Evolutionary conservation across 176 grass and related monocot genomes (phyloP).

Genomic region (Carex pumila): DNA sequence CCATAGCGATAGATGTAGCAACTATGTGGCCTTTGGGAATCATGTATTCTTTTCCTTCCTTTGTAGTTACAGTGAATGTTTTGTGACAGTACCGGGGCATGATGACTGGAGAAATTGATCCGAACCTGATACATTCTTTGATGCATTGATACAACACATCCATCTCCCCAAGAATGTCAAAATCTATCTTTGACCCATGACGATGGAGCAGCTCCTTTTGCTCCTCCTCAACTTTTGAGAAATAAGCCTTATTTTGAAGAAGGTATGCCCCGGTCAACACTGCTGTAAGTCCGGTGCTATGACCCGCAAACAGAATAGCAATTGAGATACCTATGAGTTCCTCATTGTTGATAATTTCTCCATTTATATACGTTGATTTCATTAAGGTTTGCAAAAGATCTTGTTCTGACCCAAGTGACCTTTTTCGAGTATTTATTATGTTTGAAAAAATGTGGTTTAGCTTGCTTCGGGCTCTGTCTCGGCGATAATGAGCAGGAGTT

Average conservation of each 20-base stretch:
- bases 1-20: constrained; percentile 28
- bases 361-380: constrained; percentile 46
- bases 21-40: constrained; percentile 33
- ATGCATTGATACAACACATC: constrained; percentile 9
- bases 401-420: neutral
- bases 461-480: constrained; percentile 39
- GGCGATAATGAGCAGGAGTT: constrained; percentile 34
- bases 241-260: constrained; percentile 19
- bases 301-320: constrained; percentile 33
- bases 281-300: constrained; percentile 31
- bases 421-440: constrained; percentile 40
- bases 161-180: constrained; percentile 30
- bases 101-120: constrained; percentile 29
- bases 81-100: constrained; percentile 32
- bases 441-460: constrained; percentile 43
- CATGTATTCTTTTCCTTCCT: constrained; percentile 39
- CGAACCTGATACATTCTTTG: constrained; percentile 46
- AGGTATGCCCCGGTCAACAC: constrained; percentile 40
- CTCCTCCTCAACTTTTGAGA: constrained; percentile 31
- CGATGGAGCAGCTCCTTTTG: constrained; percentile 25
- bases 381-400: constrained; percentile 61
- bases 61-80: constrained; percentile 35
- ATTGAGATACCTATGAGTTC: constrained; percentile 43
- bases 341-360: constrained; percentile 26
- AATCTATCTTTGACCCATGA: constrained; percentile 26